Evolutionary conservation across 495 filamentous ascomycete genomes (phyloP).

Genomic region (Podospora comata): DNA sequence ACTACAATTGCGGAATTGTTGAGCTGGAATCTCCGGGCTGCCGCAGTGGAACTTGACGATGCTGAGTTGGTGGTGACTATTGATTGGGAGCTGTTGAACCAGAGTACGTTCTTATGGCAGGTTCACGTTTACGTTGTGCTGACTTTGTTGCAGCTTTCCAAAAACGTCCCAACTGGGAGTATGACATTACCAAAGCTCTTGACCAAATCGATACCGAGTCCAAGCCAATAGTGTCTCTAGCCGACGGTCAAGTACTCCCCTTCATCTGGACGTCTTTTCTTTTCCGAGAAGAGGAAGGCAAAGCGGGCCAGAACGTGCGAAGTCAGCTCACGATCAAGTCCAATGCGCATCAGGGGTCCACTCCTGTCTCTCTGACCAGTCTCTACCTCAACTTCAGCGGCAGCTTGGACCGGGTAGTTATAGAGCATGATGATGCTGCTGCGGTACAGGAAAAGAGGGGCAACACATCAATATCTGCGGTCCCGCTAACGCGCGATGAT

Average conservation of each 20-base stretch:
- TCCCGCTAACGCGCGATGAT: constrained; percentile 17
- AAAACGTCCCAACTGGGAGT: constrained; percentile 59
- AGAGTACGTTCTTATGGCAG: constrained; percentile 47
- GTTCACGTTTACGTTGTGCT: not conserved
- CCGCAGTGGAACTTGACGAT: constrained; percentile 62
- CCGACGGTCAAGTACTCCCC: constrained; percentile 64
- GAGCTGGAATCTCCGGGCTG: constrained; percentile 69
- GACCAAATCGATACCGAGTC: constrained; percentile 51
- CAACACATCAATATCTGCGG: constrained; percentile 14
- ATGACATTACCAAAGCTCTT: constrained; percentile 71
- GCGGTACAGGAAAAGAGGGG: constrained; percentile 13
- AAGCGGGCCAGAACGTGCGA: constrained; percentile 73
- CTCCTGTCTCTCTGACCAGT: constrained; percentile 61
- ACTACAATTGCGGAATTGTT: constrained; percentile 69
- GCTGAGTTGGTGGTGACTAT: constrained; percentile 65
- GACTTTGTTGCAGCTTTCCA: constrained; percentile 51
- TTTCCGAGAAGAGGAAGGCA: constrained; percentile 70
- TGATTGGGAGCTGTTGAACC: constrained; percentile 79
- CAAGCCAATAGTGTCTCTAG: constrained; percentile 63
- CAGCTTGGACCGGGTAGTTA: constrained; percentile 56
- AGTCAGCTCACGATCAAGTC: constrained; percentile 75
- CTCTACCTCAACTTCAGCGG: constrained; percentile 68
- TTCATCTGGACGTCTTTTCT: constrained; percentile 69
- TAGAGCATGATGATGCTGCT: constrained; percentile 36
- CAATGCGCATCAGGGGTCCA: constrained; percentile 57